These are phyloP conservation scores for Puccinia polysora DNA, from an alignment of 1,284 basidiomycete species.

Conservation along the genomic window DNA sequence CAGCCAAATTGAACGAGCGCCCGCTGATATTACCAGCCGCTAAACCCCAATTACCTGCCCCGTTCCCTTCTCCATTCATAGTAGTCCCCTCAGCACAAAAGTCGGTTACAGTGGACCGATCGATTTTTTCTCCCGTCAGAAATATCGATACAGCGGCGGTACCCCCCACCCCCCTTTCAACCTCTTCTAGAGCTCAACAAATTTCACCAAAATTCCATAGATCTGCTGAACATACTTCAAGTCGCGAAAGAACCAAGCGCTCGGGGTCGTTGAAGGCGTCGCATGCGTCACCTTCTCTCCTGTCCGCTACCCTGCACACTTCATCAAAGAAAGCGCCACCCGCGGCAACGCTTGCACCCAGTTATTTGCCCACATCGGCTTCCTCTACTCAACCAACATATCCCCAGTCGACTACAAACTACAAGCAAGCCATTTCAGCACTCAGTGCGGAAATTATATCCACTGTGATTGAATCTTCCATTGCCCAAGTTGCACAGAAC, in stretches of 20 bases:
- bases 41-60: not conserved
- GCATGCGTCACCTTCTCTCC: not conserved
- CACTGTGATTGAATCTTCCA: slow-evolving; percentile 20
- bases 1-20: slow-evolving; percentile 4
- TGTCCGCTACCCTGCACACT: not conserved
- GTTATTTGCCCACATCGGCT: slow-evolving; percentile 3
- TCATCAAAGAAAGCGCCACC: not conserved
- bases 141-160: not conserved
- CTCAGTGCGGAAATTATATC: slow-evolving; percentile 17
- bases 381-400: not conserved
- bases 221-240: slow-evolving; percentile 11
- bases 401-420: not conserved
- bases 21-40: not conserved
- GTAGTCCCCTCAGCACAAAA: slow-evolving; percentile 4
- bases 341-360: not conserved
- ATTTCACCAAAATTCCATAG: not conserved
- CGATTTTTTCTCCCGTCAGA: slow-evolving; percentile 29
- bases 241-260: slow-evolving; percentile 23
- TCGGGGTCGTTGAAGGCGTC: slow-evolving; percentile 15
- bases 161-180: not conserved
- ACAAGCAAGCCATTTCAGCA: slow-evolving; percentile 5
- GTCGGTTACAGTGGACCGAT: slow-evolving; percentile 15
- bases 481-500: slow-evolving; percentile 26
- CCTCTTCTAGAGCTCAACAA: slow-evolving; percentile 8
- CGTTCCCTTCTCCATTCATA: slow-evolving; percentile 1